A percentile compares a stretch with the other conserved stretches of the same genome.
Evolutionary conservation across 441 rosid genomes (phyloP).

Genomic region (Francoa sonchifolia): DNA sequence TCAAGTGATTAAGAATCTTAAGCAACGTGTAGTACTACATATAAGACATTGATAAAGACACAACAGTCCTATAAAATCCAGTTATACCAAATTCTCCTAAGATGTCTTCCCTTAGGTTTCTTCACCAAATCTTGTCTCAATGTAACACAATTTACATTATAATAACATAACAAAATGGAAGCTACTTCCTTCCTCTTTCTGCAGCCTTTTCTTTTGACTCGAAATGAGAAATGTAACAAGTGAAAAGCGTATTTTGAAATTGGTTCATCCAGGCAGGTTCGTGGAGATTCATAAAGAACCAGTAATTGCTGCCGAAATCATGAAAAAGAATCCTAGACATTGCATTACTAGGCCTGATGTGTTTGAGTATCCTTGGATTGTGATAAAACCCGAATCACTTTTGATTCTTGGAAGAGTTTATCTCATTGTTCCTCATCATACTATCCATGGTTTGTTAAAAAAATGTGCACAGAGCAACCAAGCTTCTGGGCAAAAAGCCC

Average conservation of each 20-base stretch:
- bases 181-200: too few species aligned
- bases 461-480: constrained; percentile 4
- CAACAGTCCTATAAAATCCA: too few species aligned
- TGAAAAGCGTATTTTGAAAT: constrained; percentile 23
- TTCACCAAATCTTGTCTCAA: too few species aligned
- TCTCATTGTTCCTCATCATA: constrained; percentile 29
- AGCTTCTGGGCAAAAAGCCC: constrained; percentile 11
- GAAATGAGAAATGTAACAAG: constrained; percentile 12
- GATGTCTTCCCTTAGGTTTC: too few species aligned
- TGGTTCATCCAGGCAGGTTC: constrained; percentile 29
- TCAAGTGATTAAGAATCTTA: too few species aligned
- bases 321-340: constrained; percentile 36
- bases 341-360: constrained; percentile 29
- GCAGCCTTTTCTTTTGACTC: too few species aligned
- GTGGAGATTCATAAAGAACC: constrained; percentile 25
- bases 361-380: constrained; percentile 37
- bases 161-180: too few species aligned
- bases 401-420: constrained; percentile 26
- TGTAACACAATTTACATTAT: too few species aligned
- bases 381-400: constrained; percentile 27
- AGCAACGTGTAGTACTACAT: too few species aligned
- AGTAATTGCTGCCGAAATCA: constrained; percentile 25
- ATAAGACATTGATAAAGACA: too few species aligned
- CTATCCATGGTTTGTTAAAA: constrained; percentile 26
- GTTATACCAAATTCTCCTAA: too few species aligned